These are phyloP conservation scores for Sclerotinia trifoliorum DNA, from an alignment of 2,329 filamentous ascomycete genomes.

Conservation along the genomic window DNA sequence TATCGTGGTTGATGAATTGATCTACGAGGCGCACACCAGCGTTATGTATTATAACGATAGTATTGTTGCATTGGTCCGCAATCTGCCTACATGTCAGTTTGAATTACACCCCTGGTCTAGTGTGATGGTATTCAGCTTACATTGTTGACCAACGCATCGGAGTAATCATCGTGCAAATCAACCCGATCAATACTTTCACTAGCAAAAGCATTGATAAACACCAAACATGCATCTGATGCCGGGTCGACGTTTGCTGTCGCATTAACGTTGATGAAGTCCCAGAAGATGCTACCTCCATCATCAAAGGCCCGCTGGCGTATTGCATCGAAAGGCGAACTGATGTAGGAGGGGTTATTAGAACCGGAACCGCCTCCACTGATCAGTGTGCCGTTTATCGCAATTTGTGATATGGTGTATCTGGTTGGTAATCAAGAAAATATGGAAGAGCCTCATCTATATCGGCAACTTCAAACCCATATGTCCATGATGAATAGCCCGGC, in stretches of 20 bases:
- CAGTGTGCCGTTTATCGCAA: conserved; percentile 1
- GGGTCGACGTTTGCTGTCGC: background rate
- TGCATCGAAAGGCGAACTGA: background rate
- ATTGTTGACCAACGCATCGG: too few relatives aligned
- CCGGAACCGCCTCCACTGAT: background rate
- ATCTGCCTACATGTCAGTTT: background rate
- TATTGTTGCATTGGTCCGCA: background rate
- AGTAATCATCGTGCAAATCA: background rate
- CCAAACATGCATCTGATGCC: background rate
- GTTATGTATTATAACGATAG: background rate
- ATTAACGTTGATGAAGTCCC: background rate
- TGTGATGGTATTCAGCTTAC: too few relatives aligned
- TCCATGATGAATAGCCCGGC: too few relatives aligned
- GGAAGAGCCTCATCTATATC: background rate
- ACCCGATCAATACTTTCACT: background rate
- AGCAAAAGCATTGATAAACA: background rate
- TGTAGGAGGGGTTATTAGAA: background rate
- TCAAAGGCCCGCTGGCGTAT: background rate
- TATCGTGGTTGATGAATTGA: background rate
- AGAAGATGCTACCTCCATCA: background rate
- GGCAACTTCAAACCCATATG: too few relatives aligned
- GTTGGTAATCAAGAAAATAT: background rate
- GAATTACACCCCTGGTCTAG: too few relatives aligned
- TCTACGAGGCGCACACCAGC: background rate
- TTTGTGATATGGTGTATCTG: background rate